Evolutionary conservation across 768 basidiomycete genomes (phyloP).

Genomic region (Leccinum subtestaceum): DNA sequence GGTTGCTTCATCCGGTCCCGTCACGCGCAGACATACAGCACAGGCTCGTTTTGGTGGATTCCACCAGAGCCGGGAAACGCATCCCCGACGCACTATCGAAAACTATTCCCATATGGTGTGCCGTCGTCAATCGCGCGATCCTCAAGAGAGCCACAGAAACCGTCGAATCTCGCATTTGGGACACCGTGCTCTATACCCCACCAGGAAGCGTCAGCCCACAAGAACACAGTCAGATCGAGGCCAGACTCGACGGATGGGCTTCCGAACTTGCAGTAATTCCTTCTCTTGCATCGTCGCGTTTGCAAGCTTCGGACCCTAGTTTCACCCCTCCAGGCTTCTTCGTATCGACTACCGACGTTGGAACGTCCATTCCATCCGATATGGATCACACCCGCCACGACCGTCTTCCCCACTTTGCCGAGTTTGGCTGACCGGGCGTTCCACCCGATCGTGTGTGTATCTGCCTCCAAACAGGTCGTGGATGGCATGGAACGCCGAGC

Average conservation of each 20-base stretch:
- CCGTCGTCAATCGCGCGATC: slow-evolving; percentile 74
- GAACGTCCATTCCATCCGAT: slow-evolving; percentile 72
- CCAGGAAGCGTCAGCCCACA: slow-evolving; percentile 63
- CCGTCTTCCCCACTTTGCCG: slow-evolving; percentile 42
- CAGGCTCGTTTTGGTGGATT: slow-evolving; percentile 86
- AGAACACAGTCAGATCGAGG: slow-evolving; percentile 80
- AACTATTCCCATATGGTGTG: slow-evolving; percentile 93
- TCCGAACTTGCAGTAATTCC: slow-evolving; percentile 54
- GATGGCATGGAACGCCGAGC: slow-evolving; percentile 59
- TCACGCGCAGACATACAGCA: neutral
- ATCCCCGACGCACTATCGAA: slow-evolving; percentile 93
- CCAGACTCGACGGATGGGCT: slow-evolving; percentile 65
- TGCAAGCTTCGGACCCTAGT: neutral
- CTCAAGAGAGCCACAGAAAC: slow-evolving; percentile 10
- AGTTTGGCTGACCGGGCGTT: slow-evolving; percentile 32
- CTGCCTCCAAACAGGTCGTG: slow-evolving; percentile 71
- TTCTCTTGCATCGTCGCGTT: too few relatives aligned
- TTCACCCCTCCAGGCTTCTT: slow-evolving; percentile 51
- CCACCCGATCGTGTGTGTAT: slow-evolving; percentile 78
- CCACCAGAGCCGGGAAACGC: slow-evolving; percentile 88
- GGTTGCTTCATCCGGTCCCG: neutral
- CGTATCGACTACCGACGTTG: slow-evolving; percentile 64
- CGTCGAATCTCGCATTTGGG: slow-evolving; percentile 41
- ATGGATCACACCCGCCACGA: slow-evolving; percentile 81
- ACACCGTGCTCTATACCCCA: slow-evolving; percentile 64